phyloP scores from a whole-genome alignment of 169 alveolate genomes.

The Eimeria zaria region DNA sequence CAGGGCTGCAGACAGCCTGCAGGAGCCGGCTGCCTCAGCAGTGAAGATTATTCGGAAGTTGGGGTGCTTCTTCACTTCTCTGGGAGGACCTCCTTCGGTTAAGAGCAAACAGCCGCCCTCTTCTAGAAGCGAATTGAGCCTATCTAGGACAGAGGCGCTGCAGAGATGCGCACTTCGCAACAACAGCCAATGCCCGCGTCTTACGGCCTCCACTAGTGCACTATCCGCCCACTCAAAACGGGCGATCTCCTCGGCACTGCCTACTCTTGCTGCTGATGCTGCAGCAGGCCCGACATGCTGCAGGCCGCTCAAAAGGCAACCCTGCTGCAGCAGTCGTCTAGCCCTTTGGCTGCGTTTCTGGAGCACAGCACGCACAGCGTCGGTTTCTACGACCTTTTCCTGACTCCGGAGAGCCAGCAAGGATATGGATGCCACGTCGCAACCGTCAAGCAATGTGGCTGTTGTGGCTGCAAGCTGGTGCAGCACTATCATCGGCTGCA shows the following conservation, averaged over 20 bases:
- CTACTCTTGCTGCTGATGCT: slow-evolving; percentile 7
- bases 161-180: slow-evolving; percentile 98
- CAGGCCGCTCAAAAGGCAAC: slow-evolving; percentile 31
- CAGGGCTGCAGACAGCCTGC: slow-evolving; percentile 98
- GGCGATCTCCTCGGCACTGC: background rate
- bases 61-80: slow-evolving; percentile 92
- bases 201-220: slow-evolving; percentile 97
- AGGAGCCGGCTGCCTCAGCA: slow-evolving; percentile 98
- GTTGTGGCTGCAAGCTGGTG: slow-evolving; percentile 36
- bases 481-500: slow-evolving; percentile 14
- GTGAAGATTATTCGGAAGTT: slow-evolving; percentile 97
- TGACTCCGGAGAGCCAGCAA: background rate
- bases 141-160: slow-evolving; percentile 98
- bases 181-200: slow-evolving; percentile 96
- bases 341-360: slow-evolving; percentile 45
- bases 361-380: background rate
- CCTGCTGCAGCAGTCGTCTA: slow-evolving; percentile 39
- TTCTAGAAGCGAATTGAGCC: slow-evolving; percentile 98
- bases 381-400: background rate
- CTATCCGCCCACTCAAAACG: slow-evolving; percentile 99
- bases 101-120: slow-evolving; percentile 76
- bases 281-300: slow-evolving; percentile 19
- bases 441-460: slow-evolving; percentile 60
- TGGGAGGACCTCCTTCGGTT: slow-evolving; percentile 87
- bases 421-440: slow-evolving; percentile 1